Percentiles rank a stretch among this genome's conserved stretches.
Conservation (phyloP, 2,329 filamentous ascomycete species). For the Apiospora arundinis region DNA sequence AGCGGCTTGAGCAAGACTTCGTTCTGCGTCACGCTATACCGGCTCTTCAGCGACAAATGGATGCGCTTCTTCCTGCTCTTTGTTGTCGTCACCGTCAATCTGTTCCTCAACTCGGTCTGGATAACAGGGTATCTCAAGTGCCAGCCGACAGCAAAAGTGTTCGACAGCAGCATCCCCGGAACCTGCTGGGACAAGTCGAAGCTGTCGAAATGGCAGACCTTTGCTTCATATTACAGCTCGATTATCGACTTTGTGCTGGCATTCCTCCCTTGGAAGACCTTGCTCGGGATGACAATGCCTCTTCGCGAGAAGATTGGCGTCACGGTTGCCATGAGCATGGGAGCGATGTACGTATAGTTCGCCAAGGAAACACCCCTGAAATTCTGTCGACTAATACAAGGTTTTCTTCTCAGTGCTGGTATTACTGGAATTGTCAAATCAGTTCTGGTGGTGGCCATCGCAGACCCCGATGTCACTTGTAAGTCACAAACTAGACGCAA, state of each 20-base stretch:
- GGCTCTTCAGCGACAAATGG: conserved; percentile 33
- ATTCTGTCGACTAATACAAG: background rate
- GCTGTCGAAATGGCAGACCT: conserved; percentile 39
- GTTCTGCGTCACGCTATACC: conserved; percentile 32
- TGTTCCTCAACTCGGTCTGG: conserved; percentile 38
- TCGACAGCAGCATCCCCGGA: conserved; percentile 34
- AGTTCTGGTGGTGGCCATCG: conserved; percentile 40
- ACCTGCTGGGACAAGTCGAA: conserved; percentile 39
- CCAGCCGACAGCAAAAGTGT: conserved; percentile 37
- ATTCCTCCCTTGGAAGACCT: conserved; percentile 42
- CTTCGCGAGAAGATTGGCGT: conserved; percentile 43
- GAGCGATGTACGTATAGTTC: conserved; percentile 37
- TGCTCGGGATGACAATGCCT: conserved; percentile 41
- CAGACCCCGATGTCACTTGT: conserved; percentile 41
- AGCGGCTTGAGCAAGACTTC: conserved; percentile 33
- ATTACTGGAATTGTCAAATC: conserved; percentile 43
- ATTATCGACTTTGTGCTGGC: conserved; percentile 43
- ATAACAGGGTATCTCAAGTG: conserved; percentile 43
- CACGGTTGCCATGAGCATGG: conserved; percentile 44
- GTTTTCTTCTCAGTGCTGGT: conserved; percentile 36
- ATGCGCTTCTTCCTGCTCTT: conserved; percentile 38
- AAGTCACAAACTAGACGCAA: background rate
- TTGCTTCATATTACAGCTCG: conserved; percentile 44
- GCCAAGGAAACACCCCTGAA: background rate
- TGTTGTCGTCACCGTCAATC: conserved; percentile 31